Percentiles rank a stretch among this genome's conserved stretches.
Evolutionary conservation across 2,329 filamentous ascomycete species (phyloP).

Genomic region (Fusarium mangiferae): DNA sequence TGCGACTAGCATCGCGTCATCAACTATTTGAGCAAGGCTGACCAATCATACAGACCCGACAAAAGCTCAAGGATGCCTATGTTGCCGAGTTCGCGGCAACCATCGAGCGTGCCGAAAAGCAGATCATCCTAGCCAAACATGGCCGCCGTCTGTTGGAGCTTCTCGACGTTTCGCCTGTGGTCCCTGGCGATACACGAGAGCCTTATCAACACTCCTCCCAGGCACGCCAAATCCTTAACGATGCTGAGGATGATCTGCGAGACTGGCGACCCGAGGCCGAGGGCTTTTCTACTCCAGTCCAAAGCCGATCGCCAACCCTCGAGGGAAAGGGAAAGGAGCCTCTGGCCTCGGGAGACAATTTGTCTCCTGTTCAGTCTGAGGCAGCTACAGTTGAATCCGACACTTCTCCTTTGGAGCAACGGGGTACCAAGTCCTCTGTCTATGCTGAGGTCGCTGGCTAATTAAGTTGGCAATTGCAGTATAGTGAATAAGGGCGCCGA

Average conservation of each 20-base stretch:
- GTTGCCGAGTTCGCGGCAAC: conserved; percentile 88
- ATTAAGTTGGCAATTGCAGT: conserved; percentile 8
- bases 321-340: conserved; percentile 45
- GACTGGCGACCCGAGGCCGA: conserved; percentile 71
- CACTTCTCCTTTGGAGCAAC: conserved; percentile 6
- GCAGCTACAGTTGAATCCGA: conserved; percentile 20
- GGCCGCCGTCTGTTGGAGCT: conserved; percentile 85
- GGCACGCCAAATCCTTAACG: conserved; percentile 87
- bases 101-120: conserved; percentile 97
- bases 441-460: conserved; percentile 32
- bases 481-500: neutral
- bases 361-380: conserved; percentile 25
- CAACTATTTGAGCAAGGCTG: neutral
- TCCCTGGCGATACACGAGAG: conserved; percentile 83
- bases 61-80: conserved; percentile 96
- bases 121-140: conserved; percentile 92
- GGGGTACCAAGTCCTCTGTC: conserved; percentile 24
- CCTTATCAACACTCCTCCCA: conserved; percentile 73
- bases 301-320: conserved; percentile 38
- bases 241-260: conserved; percentile 88
- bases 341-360: conserved; percentile 12
- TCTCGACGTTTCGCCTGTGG: conserved; percentile 88
- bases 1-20: neutral
- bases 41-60: conserved; percentile 75
- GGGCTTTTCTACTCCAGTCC: conserved; percentile 37